phyloP scores from a whole-genome alignment of 768 basidiomycete genomes.

The Mycena galopus region DNA sequence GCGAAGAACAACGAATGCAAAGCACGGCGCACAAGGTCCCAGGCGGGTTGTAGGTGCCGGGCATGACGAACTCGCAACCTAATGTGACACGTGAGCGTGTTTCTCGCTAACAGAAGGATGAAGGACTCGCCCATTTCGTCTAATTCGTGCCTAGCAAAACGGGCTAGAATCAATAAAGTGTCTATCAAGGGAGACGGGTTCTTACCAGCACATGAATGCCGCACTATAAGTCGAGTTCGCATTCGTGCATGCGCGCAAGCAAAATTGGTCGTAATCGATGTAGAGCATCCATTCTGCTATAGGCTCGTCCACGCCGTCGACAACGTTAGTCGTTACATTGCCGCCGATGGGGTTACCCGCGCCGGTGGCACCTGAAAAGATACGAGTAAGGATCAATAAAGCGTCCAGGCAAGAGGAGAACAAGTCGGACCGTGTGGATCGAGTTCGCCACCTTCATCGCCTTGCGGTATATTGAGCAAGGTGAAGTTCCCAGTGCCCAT shows the following conservation, averaged over 20 bases:
- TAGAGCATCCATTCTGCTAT: slow-evolving; percentile 60
- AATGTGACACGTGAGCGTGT: too few species aligned
- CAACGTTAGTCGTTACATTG: slow-evolving; percentile 58
- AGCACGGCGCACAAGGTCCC: slow-evolving; percentile 53
- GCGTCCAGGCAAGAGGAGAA: too few species aligned
- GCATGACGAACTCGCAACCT: too few species aligned
- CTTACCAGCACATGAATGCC: slow-evolving; percentile 59
- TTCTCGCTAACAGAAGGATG: too few species aligned
- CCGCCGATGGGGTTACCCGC: slow-evolving; percentile 59
- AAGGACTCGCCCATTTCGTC: too few species aligned
- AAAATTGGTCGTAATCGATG: slow-evolving; percentile 49
- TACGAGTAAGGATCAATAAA: too few species aligned
- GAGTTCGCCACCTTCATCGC: slow-evolving; percentile 60
- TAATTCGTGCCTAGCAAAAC: too few species aligned
- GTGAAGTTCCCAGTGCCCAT: slow-evolving; percentile 58
- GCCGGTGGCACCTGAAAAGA: slow-evolving; percentile 34
- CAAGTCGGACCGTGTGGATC: slow-evolving; percentile 55
- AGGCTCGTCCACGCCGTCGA: slow-evolving; percentile 48
- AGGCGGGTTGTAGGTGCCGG: slow-evolving; percentile 57
- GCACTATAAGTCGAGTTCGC: slow-evolving; percentile 58
- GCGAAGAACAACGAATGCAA: not conserved
- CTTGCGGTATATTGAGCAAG: slow-evolving; percentile 52
- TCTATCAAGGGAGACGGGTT: too few species aligned
- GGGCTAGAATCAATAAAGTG: too few species aligned
- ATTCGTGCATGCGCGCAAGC: slow-evolving; percentile 57